phyloP scores from a whole-genome alignment of 2,329 filamentous ascomycete species.

The Chaetomium olivaceum region DNA sequence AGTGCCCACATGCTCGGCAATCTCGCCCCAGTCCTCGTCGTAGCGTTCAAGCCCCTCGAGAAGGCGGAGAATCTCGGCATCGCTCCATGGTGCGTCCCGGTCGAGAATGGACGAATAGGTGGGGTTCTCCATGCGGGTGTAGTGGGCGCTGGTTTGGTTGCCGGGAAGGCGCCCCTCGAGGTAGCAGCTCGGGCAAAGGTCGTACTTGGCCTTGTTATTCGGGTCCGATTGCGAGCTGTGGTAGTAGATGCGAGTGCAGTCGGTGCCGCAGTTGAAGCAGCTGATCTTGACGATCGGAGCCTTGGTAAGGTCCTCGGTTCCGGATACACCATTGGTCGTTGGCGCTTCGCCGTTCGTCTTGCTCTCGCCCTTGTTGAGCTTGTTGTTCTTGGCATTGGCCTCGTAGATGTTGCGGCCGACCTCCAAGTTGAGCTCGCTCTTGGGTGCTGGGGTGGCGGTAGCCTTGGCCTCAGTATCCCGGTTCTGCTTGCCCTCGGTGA shows the following conservation, averaged over 20 bases:
- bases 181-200: conserved; percentile 90
- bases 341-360: conserved; percentile 76
- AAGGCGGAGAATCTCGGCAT: conserved; percentile 83
- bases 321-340: conserved; percentile 63
- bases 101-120: conserved; percentile 76
- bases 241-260: conserved; percentile 71
- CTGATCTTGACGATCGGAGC: conserved; percentile 68
- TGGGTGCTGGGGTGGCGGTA: conserved; percentile 63
- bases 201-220: conserved; percentile 72
- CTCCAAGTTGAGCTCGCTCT: conserved; percentile 86
- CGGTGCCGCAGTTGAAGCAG: conserved; percentile 89
- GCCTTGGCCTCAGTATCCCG: conserved; percentile 73
- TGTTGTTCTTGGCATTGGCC: conserved; percentile 73
- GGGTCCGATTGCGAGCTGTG: conserved; percentile 58
- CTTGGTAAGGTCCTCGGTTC: conserved; percentile 64
- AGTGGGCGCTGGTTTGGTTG: conserved; percentile 77
- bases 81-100: conserved; percentile 85
- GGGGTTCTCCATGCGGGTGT: conserved; percentile 87
- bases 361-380: conserved; percentile 71
- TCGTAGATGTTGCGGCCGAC: conserved; percentile 96
- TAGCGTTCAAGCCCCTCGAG: conserved; percentile 90
- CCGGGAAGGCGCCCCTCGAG: conserved; percentile 79
- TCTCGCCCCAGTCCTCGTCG: conserved; percentile 93
- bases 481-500: conserved; percentile 61
- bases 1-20: conserved; percentile 88